A percentile compares a stretch with the other conserved stretches of the same genome.
Conservation (phyloP, 1,284 basidiomycete species). For the Cryptococcus sp. region DNA sequence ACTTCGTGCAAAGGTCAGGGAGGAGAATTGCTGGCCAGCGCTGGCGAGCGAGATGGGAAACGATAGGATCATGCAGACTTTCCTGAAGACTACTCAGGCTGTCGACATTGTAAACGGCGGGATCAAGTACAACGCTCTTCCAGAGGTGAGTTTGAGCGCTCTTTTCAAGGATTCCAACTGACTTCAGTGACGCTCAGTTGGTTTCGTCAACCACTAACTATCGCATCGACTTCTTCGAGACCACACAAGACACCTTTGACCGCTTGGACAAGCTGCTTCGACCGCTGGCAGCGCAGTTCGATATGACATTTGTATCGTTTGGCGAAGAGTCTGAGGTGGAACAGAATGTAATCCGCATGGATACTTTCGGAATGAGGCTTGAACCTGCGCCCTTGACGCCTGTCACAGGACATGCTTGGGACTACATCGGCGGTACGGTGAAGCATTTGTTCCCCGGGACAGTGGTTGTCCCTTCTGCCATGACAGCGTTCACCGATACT, state of each 20-base stretch:
- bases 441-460: constrained; percentile 20
- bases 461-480: constrained; percentile 21
- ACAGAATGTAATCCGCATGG: constrained; percentile 18
- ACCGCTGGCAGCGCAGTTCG: constrained; percentile 13
- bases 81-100: constrained; percentile 24
- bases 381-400: constrained; percentile 26
- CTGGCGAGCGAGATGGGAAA: too few relatives aligned
- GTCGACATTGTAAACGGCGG: constrained; percentile 24
- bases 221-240: constrained; percentile 24
- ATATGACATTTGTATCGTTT: constrained; percentile 20
- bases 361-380: constrained; percentile 10
- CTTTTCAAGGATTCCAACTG: too few relatives aligned
- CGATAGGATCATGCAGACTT: constrained; percentile 13
- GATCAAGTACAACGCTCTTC: constrained; percentile 30
- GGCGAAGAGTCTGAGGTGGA: constrained; percentile 16
- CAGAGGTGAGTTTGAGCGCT: constrained; percentile 12
- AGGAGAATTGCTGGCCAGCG: neutral
- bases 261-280: neutral
- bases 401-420: constrained; percentile 11
- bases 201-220: constrained; percentile 21
- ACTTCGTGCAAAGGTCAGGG: constrained; percentile 8
- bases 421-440: constrained; percentile 25
- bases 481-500: constrained; percentile 24
- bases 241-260: constrained; percentile 12
- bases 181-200: constrained; percentile 2